Percentiles rank a stretch among this genome's conserved stretches.
Conservation (phyloP, 1,139 yeast species). For the Suhomyces anneliseae region DNA sequence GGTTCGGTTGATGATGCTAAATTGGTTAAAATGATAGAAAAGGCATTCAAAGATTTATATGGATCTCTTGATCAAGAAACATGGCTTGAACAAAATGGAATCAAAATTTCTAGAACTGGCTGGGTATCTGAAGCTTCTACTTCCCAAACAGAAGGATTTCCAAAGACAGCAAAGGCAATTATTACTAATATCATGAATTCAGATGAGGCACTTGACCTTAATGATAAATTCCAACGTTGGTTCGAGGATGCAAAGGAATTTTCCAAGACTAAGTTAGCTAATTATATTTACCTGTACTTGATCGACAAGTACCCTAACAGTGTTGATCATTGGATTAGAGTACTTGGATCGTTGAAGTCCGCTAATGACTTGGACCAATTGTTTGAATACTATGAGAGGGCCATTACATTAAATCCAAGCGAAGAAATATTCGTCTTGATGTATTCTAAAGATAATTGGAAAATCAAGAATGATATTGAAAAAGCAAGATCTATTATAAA, state of each 20-base stretch:
- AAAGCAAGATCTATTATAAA: conserved; percentile 56
- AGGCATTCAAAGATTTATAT: conserved; percentile 48
- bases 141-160: conserved; percentile 39
- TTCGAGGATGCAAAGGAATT: conserved; percentile 44
- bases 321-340: conserved; percentile 54
- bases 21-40: conserved; percentile 44
- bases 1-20: conserved; percentile 35
- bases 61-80: conserved; percentile 2
- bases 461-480: conserved; percentile 41
- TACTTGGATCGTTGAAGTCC: conserved; percentile 48
- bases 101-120: conserved; percentile 25
- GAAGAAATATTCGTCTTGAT: conserved; percentile 57
- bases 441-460: conserved; percentile 74
- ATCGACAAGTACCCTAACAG: conserved; percentile 50
- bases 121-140: conserved; percentile 47
- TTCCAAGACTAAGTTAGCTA: conserved; percentile 36
- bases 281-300: conserved; percentile 48
- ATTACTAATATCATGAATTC: conserved; percentile 23
- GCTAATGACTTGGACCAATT: conserved; percentile 27
- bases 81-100: neutral
- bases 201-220: conserved; percentile 12
- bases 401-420: conserved; percentile 48
- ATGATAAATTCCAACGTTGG: conserved; percentile 18
- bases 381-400: conserved; percentile 51
- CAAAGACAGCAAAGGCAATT: conserved; percentile 41